Percentiles rank a stretch among this genome's conserved stretches.
phyloP scores from a whole-genome alignment of 2,329 filamentous ascomycete genomes.

The Corniculantispora saksenae region DNA sequence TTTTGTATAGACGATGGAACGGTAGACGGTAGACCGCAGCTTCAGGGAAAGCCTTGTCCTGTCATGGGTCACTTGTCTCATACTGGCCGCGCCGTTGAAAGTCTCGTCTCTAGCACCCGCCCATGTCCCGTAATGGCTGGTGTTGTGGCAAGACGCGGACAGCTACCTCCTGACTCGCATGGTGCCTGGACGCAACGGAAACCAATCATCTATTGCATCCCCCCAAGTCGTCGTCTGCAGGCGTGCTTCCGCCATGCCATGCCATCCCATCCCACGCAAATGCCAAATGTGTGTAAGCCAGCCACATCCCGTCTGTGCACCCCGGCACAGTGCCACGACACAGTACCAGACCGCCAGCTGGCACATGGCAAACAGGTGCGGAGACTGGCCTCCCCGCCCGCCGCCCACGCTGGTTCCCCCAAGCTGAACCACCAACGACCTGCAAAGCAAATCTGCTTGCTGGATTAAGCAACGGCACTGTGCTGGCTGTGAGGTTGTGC shows the following conservation, averaged over 20 bases:
- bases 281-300: neutral
- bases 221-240: neutral
- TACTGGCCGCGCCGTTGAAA: neutral
- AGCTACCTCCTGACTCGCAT: neutral
- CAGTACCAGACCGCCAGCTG: neutral
- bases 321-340: neutral
- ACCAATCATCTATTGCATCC: neutral
- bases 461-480: conserved; percentile 9
- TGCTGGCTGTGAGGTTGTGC: conserved; percentile 7
- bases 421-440: conserved; percentile 6
- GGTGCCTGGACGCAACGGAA: neutral
- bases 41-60: too few species aligned
- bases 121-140: neutral
- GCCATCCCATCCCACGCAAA: neutral
- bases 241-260: too few species aligned
- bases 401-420: conserved; percentile 2
- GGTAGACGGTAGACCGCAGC: too few species aligned
- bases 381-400: conserved; percentile 13
- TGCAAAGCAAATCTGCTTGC: conserved; percentile 13
- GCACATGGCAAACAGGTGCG: conserved; percentile 18
- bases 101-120: conserved; percentile 2
- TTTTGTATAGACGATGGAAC: too few species aligned
- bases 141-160: neutral
- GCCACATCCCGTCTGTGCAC: neutral
- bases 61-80: neutral